Percentiles rank a stretch among this genome's conserved stretches.
Conservation (phyloP, 192 early-diverging fungal genomes). For the Dimargaris cristalligena region DNA sequence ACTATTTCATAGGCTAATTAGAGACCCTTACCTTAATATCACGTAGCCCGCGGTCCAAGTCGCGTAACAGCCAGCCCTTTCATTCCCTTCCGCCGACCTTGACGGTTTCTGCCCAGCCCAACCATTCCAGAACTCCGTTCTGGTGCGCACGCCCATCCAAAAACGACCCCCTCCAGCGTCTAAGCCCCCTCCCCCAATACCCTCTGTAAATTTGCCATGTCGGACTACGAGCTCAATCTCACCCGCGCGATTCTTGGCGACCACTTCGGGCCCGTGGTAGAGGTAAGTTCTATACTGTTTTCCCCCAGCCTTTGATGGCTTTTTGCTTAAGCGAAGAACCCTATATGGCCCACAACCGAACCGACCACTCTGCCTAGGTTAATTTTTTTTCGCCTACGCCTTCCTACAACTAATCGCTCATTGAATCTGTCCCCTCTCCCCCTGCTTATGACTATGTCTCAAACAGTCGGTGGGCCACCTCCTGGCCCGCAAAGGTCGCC, state of each 20-base stretch:
- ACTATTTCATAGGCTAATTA: too few species aligned
- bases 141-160: not conserved
- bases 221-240: slow-evolving; percentile 1
- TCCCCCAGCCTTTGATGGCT: not conserved
- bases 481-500: slow-evolving; percentile 47
- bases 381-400: not conserved
- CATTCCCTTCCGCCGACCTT: too few species aligned
- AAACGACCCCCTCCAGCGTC: not conserved
- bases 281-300: slow-evolving; percentile 22
- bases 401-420: not conserved
- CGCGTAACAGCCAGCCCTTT: too few species aligned
- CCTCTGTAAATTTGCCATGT: not conserved
- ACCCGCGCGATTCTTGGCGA: slow-evolving; percentile 35
- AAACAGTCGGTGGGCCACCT: slow-evolving; percentile 39
- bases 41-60: too few species aligned
- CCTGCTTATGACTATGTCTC: slow-evolving; percentile 3
- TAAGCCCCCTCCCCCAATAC: not conserved
- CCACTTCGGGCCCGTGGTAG: slow-evolving; percentile 64
- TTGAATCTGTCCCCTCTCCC: not conserved
- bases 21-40: too few species aligned
- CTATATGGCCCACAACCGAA: not conserved
- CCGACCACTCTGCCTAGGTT: not conserved
- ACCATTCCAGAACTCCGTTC: not conserved
- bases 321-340: not conserved
- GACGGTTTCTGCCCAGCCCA: not conserved